Evolutionary conservation across 2,329 filamentous ascomycete species (phyloP).

Genomic region (Fusarium napiforme): DNA sequence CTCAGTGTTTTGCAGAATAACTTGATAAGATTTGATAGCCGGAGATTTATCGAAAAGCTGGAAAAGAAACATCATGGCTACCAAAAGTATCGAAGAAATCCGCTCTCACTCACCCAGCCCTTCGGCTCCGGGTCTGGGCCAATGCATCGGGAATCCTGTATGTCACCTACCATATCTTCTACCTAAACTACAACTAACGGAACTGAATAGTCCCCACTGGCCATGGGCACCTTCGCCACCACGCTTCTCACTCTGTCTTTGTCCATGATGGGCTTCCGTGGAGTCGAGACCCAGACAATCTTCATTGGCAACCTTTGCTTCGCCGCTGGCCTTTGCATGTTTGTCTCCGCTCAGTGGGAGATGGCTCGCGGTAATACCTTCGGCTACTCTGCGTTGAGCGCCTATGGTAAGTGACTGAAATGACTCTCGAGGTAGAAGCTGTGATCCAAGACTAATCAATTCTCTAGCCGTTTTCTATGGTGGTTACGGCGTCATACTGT

Average conservation of each 20-base stretch:
- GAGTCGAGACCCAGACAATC: slow-evolving; percentile 42
- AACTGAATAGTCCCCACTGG: slow-evolving; percentile 27
- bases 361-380: slow-evolving; percentile 45
- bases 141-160: slow-evolving; percentile 26
- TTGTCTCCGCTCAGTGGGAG: slow-evolving; percentile 46
- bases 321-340: slow-evolving; percentile 43
- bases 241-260: slow-evolving; percentile 43
- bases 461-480: slow-evolving; percentile 43
- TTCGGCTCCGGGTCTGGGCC: neutral
- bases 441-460: accelerated
- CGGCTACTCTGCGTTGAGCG: slow-evolving; percentile 44
- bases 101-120: slow-evolving; percentile 4
- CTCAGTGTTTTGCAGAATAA: neutral
- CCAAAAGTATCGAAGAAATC: slow-evolving; percentile 23
- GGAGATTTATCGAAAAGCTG: neutral
- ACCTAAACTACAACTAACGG: neutral
- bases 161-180: neutral
- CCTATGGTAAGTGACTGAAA: slow-evolving; percentile 34
- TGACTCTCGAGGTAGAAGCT: accelerated
- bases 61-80: neutral
- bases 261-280: slow-evolving; percentile 46
- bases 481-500: slow-evolving; percentile 43
- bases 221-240: slow-evolving; percentile 47
- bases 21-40: too few species aligned
- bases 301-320: slow-evolving; percentile 47